These are phyloP conservation scores for Samsoniella hepiali DNA, from an alignment of 2,329 filamentous ascomycete species.

Conservation along the genomic window DNA sequence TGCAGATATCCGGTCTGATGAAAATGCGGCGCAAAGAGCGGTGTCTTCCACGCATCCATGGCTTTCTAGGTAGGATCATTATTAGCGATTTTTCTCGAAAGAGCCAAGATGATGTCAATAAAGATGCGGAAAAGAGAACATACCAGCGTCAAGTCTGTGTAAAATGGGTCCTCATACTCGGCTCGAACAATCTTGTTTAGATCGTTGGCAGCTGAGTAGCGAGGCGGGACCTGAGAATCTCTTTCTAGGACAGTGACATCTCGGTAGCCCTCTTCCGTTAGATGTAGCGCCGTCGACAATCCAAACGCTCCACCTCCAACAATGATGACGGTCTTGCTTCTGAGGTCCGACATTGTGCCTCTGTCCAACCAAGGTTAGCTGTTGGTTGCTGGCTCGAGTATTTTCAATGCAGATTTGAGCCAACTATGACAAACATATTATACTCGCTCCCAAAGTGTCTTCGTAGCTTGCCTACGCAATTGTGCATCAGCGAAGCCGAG, in stretches of 20 bases:
- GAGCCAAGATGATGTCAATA: not conserved
- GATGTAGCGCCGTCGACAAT: not conserved
- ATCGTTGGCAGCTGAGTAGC: conserved; percentile 54
- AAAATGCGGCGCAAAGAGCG: conserved; percentile 52
- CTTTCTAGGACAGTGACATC: conserved; percentile 46
- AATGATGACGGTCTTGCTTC: not conserved
- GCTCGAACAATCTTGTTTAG: conserved; percentile 60
- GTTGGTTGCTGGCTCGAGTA: too few relatives aligned
- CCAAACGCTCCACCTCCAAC: not conserved
- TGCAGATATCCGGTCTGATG: conserved; percentile 42
- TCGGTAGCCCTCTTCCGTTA: not conserved
- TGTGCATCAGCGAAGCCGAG: not conserved
- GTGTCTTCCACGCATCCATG: conserved; percentile 49
- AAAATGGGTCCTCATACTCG: conserved; percentile 57
- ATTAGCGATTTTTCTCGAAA: too few relatives aligned
- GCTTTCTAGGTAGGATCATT: conserved; percentile 35
- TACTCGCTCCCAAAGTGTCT: not conserved
- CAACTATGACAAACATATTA: too few relatives aligned
- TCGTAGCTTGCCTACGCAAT: too few relatives aligned
- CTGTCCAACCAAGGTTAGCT: too few relatives aligned
- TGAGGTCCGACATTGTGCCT: not conserved
- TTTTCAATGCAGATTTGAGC: too few relatives aligned
- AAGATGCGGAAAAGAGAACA: conserved; percentile 18
- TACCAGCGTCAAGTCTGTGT: conserved; percentile 52
- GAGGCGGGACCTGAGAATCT: conserved; percentile 38